Percentiles rank a stretch among this genome's conserved stretches.
Conservation (phyloP, 345 rosid species). For the Brassica rapa region DNA sequence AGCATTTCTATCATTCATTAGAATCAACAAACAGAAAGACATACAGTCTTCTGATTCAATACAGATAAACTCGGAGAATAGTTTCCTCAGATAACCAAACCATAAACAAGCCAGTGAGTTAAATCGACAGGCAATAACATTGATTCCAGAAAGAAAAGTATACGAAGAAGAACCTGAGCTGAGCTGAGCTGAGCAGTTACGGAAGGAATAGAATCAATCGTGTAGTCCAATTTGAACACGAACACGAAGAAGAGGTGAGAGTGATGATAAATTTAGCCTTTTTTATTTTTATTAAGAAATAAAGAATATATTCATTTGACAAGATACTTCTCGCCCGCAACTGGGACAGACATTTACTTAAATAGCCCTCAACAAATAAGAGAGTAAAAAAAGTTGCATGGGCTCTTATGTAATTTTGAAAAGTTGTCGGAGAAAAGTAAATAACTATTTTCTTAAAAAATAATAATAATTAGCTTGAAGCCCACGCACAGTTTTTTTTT, state of each 20-base stretch:
- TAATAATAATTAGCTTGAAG: not conserved
- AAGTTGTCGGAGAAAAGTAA: not conserved
- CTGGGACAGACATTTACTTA: not conserved
- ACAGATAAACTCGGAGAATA: conserved; percentile 27
- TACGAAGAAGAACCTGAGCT: not conserved
- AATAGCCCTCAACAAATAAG: not conserved
- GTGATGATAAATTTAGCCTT: too few species aligned
- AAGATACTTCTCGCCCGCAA: too few species aligned
- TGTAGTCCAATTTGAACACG: not conserved
- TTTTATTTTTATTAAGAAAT: too few species aligned
- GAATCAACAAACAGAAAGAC: not conserved
- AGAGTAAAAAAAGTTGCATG: not conserved
- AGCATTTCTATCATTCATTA: not conserved
- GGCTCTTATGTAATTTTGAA: not conserved
- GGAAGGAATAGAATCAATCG: not conserved
- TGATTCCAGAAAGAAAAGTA: too few species aligned
- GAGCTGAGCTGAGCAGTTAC: not conserved
- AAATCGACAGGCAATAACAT: not conserved
- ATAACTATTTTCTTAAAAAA: not conserved
- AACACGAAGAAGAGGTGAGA: not conserved
- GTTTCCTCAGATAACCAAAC: not conserved
- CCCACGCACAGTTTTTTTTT: not conserved
- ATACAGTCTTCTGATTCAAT: not conserved
- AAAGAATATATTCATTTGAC: too few species aligned
- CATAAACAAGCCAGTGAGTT: not conserved